Evolutionary conservation across 2,329 filamentous ascomycete species (phyloP).

Genomic region (Diaporthe caulivora): DNA sequence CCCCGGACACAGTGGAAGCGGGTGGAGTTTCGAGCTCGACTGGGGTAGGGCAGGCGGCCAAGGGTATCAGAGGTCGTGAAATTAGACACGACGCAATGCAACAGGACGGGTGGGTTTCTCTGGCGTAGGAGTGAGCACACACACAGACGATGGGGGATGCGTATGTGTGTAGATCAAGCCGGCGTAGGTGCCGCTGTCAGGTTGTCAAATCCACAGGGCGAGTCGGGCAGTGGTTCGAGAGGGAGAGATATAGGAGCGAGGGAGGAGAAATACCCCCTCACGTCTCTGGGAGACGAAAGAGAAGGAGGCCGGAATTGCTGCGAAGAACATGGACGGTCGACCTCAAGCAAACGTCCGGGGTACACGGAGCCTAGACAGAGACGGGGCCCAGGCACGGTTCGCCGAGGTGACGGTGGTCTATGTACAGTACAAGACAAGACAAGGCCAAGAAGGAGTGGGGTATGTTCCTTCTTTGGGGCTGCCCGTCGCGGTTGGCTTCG

Average conservation of each 20-base stretch:
- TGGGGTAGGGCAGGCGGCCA: conserved; percentile 30
- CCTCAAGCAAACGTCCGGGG: conserved; percentile 22
- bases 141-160: conserved; percentile 10
- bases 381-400: conserved; percentile 24
- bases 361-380: conserved; percentile 8
- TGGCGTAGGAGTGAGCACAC: conserved; percentile 21
- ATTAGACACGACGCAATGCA: conserved; percentile 29
- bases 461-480: conserved; percentile 21
- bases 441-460: conserved; percentile 34
- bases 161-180: conserved; percentile 7
- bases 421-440: not conserved
- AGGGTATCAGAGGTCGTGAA: conserved; percentile 32
- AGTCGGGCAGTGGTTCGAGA: conserved; percentile 10
- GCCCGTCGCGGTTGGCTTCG: conserved; percentile 23
- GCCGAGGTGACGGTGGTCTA: not conserved
- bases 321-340: conserved; percentile 28
- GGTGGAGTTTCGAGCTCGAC: conserved; percentile 36
- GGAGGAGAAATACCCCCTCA: not conserved
- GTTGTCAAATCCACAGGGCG: conserved; percentile 34
- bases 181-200: conserved; percentile 6
- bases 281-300: conserved; percentile 30
- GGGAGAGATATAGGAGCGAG: conserved; percentile 11
- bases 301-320: conserved; percentile 3
- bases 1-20: conserved; percentile 40
- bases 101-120: conserved; percentile 18